phyloP scores from a whole-genome alignment of 139 green algal genomes.

The Ettlia oleoabundans region DNA sequence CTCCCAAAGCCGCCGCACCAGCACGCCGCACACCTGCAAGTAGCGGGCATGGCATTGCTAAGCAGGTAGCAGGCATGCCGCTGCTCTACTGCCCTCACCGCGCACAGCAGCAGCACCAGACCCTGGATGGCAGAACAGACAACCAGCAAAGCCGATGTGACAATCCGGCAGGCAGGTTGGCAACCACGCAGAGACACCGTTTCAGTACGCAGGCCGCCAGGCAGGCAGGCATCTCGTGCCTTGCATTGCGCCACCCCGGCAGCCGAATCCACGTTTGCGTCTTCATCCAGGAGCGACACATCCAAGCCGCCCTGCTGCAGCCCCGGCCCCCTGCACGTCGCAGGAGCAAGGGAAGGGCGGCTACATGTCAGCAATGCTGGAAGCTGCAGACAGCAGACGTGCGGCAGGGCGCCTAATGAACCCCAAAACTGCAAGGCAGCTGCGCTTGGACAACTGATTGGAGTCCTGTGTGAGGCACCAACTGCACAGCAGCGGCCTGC shows the following conservation, averaged over 20 bases:
- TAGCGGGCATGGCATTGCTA: neutral
- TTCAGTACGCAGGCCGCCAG: no score
- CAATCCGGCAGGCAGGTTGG: no score
- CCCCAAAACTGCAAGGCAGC: no score
- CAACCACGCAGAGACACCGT: no score
- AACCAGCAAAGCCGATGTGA: no score
- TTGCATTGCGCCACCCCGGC: constrained; percentile 34
- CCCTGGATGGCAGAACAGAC: no score
- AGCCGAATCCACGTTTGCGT: neutral
- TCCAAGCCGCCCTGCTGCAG: constrained; percentile 13
- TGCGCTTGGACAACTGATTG: no score
- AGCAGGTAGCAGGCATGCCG: neutral
- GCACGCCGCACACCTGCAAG: constrained; percentile 21
- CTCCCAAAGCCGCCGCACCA: constrained; percentile 23
- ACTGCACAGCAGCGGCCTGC: no score
- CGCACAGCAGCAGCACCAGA: neutral
- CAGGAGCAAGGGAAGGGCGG: no score
- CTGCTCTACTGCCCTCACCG: neutral
- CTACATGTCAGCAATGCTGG: no score
- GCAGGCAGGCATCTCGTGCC: neutral
- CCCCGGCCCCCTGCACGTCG: no score
- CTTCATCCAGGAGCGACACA: constrained; percentile 17
- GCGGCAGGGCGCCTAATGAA: neutral
- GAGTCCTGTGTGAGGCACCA: no score
- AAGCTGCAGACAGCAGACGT: neutral